Evolutionary conservation across 2,329 filamentous ascomycete genomes (phyloP).

Genomic region (Aspergillus pseudonomiae): DNA sequence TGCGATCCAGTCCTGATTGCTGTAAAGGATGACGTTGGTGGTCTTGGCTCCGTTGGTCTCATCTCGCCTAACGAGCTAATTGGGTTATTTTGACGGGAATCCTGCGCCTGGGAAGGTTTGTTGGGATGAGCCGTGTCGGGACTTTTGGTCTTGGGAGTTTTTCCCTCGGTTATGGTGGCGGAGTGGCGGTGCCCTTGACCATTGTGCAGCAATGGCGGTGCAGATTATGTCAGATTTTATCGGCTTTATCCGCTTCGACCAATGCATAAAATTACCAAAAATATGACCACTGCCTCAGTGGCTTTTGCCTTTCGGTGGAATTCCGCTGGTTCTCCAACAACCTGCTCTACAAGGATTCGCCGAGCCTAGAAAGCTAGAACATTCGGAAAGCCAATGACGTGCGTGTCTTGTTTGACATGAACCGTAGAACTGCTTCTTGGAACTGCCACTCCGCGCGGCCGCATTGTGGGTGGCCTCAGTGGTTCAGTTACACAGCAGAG

Average conservation of each 20-base stretch:
- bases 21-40: background rate
- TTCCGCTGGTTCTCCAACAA: background rate
- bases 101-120: background rate
- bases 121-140: background rate
- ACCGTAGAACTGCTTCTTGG: background rate
- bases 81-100: background rate
- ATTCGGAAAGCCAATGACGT: background rate
- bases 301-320: background rate
- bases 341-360: background rate
- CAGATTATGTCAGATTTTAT: background rate
- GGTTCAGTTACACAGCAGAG: background rate
- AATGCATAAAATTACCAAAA: background rate
- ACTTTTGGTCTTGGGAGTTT: background rate
- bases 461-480: background rate
- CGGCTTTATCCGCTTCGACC: background rate
- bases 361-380: background rate
- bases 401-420: background rate
- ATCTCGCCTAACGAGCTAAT: background rate
- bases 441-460: background rate
- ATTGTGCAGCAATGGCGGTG: background rate
- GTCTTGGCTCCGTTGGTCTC: background rate
- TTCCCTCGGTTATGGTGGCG: background rate
- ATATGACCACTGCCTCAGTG: background rate
- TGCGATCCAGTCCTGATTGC: background rate
- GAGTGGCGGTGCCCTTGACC: background rate